Evolutionary conservation across 1,284 basidiomycete species (phyloP), one percentile per base, ranked within the genome.

Genomic region (Leccinum holopus): DNA sequence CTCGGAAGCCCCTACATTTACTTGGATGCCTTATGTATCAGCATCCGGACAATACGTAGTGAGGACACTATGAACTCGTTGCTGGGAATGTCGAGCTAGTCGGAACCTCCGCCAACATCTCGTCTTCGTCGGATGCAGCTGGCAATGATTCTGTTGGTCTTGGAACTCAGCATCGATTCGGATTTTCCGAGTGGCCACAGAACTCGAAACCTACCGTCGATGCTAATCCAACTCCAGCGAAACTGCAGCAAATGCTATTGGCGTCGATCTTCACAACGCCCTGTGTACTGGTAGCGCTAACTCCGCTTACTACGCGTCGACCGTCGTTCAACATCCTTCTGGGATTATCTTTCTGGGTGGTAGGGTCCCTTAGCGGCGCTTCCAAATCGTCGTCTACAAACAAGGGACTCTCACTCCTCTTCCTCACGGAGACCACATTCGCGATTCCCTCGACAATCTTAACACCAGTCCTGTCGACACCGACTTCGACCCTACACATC

Each of bases 1-100:
- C 3, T 72, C 84, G 0, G 75, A 83, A 51, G 83, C 84, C 16
- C 92, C 94, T 10, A 87, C 85, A 49, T 86, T 97, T 71, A 95
- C 92, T 0, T 98, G 94, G 87, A 84, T 87, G 75, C 94, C 96
- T 0, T 95, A 94, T 71, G 90, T 98, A 25, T 92, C 92, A 0
- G 89, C 92, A 18, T 85, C 92, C 2, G 97, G 95, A 44, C 80
- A 86, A 65, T 99, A 99, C 76, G 84, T 91, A 55, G 82, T 98
- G 68, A 91, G 87, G 87, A 35, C 76, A 87, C 67, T 95, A 87
- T 72, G 84, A 90, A 58, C 76, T 97, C 32, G 89, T 97, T 3
- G 95, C 95, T 3, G 91, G 93, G 70, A 81, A 86, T 39, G 83
- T 96, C 9, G 84, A 94, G 72, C 75, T 96, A 58, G 76, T 88